Percentiles rank a stretch among this genome's conserved stretches.
phyloP scores from a whole-genome alignment of 164 flowering plant species.

The Tetrastigma voinierianum region DNA sequence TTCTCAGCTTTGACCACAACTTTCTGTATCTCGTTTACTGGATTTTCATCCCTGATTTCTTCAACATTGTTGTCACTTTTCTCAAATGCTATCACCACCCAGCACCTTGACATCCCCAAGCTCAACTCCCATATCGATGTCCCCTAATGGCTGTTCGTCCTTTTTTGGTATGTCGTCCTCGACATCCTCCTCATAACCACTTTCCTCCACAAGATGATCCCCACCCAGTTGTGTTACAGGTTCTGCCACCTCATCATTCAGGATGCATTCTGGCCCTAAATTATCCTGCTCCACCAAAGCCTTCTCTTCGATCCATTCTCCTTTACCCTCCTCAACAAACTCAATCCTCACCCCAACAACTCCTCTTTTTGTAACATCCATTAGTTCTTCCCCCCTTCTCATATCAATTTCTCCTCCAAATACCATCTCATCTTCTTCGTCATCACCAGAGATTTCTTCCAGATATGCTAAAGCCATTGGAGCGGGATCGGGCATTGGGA shows the following conservation, averaged over 20 bases:
- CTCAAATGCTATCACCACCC: conserved; percentile 1
- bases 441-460: conserved; percentile 1
- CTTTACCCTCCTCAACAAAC: not conserved
- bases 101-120: not conserved
- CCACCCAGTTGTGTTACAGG: not conserved
- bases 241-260: too few species aligned
- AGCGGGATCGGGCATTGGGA: conserved; percentile 31
- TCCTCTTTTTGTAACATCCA: conserved; percentile 7
- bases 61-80: not conserved
- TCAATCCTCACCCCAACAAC: conserved; percentile 15
- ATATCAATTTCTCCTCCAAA: conserved; percentile 5
- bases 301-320: not conserved
- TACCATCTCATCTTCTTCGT: conserved; percentile 9
- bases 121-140: not conserved
- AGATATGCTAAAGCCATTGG: conserved; percentile 6
- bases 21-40: not conserved
- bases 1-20: conserved; percentile 4
- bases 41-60: too few species aligned
- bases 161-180: not conserved
- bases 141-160: not conserved
- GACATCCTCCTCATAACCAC: conserved; percentile 6
- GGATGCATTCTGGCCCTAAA: not conserved
- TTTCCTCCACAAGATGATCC: conserved; percentile 7
- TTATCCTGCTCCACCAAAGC: not conserved
- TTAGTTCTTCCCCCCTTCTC: conserved; percentile 18